Base-by-base conservation (phyloP, 2,329 filamentous ascomycete genomes). In the Clarireedia paspali region DNA sequence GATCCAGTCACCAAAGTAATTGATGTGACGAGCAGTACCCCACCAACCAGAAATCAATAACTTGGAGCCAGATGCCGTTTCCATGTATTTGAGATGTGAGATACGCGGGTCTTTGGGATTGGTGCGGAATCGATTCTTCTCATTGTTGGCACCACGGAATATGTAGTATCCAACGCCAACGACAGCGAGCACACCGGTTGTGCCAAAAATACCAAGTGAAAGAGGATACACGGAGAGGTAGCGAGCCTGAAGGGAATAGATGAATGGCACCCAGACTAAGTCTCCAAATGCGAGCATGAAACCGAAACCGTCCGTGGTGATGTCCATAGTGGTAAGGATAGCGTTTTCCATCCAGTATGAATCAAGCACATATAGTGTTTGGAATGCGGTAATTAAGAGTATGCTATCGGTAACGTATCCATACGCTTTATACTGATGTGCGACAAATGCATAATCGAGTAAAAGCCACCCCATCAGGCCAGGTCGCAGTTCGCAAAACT, bases 261-360 rank as follows among this genome's bases (percentile, higher is more conserved):
- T 78, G 70, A 95, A 95, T 0, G 92, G 92, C 2, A 96, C 81
- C 92, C 92, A 97, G 59, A 88, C 88, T 5, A 96, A 78, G 66
- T 97, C 92, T 55, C 91, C 92, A 69, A 96, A 96, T 2, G 89
- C 78, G 36, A 97, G 79, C 92, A 97, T 97, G 75, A 90, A 90
- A 53, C 92, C 92, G 64, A 97, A 96, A 5, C 92, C 92, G 65
- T 97, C 92, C 44, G 85, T 89, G 51, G 87, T 95, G 62, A 96
- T 87, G 68, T 97, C 92, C 74, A 97, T 96, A 34, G 91, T 96
- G 1, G 91, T 96, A 61, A 96, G 75, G 60, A 96, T 87, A 2
- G 90, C 87, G 0, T 88, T 80, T 71, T 97, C 92, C 80, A 92
- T 94, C 76, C 85, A 91, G 61, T 90, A 83, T 6, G 84, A 84